These are phyloP conservation scores for Trypanosoma avium DNA, from an alignment of 208 protist genomes.

Conservation along the genomic window DNA sequence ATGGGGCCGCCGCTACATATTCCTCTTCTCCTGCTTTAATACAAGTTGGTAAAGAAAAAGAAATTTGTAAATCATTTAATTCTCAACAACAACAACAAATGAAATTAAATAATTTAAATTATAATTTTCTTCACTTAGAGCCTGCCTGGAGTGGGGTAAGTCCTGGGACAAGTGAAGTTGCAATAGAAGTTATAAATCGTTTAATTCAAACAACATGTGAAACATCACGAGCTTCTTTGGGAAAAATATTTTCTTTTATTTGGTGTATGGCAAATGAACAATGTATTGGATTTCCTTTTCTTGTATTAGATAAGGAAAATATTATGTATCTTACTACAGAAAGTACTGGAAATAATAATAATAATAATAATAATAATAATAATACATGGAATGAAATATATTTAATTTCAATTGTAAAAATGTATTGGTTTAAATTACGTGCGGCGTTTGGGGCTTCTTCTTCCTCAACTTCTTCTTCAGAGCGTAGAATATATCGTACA, in stretches of 20 bases:
- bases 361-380: too few relatives aligned
- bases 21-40: background rate
- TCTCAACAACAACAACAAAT: too few relatives aligned
- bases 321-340: slow-evolving; percentile 31
- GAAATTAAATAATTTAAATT: too few relatives aligned
- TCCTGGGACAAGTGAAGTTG: slow-evolving; percentile 14
- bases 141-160: slow-evolving; percentile 3
- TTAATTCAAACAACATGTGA: slow-evolving; percentile 30
- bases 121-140: slow-evolving; percentile 5
- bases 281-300: slow-evolving; percentile 65
- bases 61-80: too few relatives aligned
- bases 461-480: slow-evolving; percentile 19
- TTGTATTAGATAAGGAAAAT: slow-evolving; percentile 56
- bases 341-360: background rate
- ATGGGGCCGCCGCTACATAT: background rate
- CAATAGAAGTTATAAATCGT: slow-evolving; percentile 36
- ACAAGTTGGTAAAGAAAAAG: background rate
- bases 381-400: background rate
- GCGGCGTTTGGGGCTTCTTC: slow-evolving; percentile 1
- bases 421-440: slow-evolving; percentile 24
- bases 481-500: slow-evolving; percentile 21
- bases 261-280: slow-evolving; percentile 62
- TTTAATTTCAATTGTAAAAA: background rate
- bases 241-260: slow-evolving; percentile 38
- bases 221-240: slow-evolving; percentile 20